Percentiles rank a stretch among this genome's conserved stretches.
phyloP scores from a whole-genome alignment of 257 asterid genomes.

The Solanum habrochaites region DNA sequence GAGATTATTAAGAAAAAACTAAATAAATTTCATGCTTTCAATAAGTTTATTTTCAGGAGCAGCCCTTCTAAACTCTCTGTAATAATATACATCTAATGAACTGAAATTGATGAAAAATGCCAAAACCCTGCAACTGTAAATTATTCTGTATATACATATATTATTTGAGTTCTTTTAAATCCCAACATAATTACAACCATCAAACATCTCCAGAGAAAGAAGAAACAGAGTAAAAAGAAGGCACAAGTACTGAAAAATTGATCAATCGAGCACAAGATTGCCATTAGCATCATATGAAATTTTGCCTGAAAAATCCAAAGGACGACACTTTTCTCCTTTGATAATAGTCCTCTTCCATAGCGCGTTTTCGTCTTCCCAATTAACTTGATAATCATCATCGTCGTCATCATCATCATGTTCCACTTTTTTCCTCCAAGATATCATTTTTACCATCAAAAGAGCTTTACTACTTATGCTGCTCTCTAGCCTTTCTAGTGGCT shows the following conservation, averaged over 20 bases:
- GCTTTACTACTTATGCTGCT: slow-evolving; percentile 54
- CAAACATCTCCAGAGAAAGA: background rate
- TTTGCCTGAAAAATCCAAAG: slow-evolving; percentile 63
- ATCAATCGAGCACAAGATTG: slow-evolving; percentile 36
- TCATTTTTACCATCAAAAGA: slow-evolving; percentile 34
- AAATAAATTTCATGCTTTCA: background rate
- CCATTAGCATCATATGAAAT: slow-evolving; percentile 66
- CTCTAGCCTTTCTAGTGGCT: slow-evolving; percentile 16
- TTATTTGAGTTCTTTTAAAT: background rate
- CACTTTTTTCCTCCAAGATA: slow-evolving; percentile 66
- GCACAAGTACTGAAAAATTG: background rate
- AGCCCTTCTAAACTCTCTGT: too few relatives aligned
- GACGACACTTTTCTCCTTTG: slow-evolving; percentile 67
- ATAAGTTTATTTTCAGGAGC: background rate
- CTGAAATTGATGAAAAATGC: background rate
- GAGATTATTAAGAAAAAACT: background rate
- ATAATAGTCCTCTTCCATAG: slow-evolving; percentile 75
- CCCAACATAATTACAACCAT: background rate
- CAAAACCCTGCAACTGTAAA: background rate
- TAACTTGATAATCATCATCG: background rate
- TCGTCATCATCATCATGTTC: slow-evolving; percentile 7
- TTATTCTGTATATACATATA: background rate
- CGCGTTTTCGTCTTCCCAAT: slow-evolving; percentile 19
- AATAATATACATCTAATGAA: background rate
- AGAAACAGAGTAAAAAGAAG: background rate